Evolutionary conservation across 192 early-diverging fungal genomes (phyloP), one percentile per base, ranked within the genome.

Genomic region (Coemansia sp.): DNA sequence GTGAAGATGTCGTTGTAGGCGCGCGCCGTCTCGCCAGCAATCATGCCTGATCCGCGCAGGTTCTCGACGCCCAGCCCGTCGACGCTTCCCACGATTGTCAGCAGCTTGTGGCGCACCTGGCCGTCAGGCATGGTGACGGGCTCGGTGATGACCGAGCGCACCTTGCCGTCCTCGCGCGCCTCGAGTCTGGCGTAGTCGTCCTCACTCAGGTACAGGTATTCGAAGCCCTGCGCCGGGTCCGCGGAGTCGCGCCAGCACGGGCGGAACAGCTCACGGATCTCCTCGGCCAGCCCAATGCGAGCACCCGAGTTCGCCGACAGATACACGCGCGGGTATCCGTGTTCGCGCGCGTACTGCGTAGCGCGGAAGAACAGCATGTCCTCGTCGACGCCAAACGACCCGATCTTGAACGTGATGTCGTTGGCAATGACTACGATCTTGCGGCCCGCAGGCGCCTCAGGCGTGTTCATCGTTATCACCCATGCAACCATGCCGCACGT

Each of bases 1-100:
- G 97, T 99, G 74, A 99, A 99, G 71, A 98, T 98, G 61, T 99
- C 97, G 41, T 95, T 88, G 80, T 99, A 99, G 7, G 97, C 97
- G 59, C 89, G 87, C 40, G 92, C 90, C 14, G 97, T 98, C 53
- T 89, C 95, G 54, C 97, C 95, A 34, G 97, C 97, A 90, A 99
- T 99, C 88, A 95, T 86, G 55, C 94, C 97, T 22, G 90, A 92
- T 20, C 97, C 97, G 42, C 90, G 89, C 85, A 99, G 86, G 85
- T 96, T 97, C 84, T 99, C 95, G 17, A 98, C 96, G 50, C 95
- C 95, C 38, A 99, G 83, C 13, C 95, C 95, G 72, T 99, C 89
- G 32, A 83, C 74, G 20, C 79, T 62, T 32, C 97, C 97, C 56
- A 99, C 93, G 10, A 99, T 85, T 65, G 93, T 91, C 36, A 89